phyloP scores from a whole-genome alignment of 2,329 filamentous ascomycete species.

The Ampelomyces quisqualis region DNA sequence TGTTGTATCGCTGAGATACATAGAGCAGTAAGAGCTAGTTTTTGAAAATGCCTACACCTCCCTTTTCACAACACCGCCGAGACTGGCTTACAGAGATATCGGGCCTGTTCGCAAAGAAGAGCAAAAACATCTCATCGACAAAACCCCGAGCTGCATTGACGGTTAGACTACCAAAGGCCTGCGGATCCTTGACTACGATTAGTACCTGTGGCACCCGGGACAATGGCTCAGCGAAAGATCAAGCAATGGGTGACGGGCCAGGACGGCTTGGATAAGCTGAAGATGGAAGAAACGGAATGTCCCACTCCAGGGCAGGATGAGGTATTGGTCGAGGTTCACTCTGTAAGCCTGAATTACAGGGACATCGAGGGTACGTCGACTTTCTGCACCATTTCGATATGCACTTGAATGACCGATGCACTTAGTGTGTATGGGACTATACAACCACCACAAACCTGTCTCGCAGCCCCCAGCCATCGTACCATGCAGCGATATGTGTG shows the following conservation, averaged over 20 bases:
- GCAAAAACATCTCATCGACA: conserved; percentile 11
- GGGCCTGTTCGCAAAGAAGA: conserved; percentile 27
- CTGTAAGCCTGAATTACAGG: conserved; percentile 58
- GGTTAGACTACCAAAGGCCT: conserved; percentile 6
- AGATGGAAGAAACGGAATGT: conserved; percentile 36
- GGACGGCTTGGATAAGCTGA: conserved; percentile 47
- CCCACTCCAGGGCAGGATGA: conserved; percentile 44
- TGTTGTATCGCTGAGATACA: conserved; percentile 4
- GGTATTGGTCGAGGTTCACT: conserved; percentile 54
- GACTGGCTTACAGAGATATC: conserved; percentile 40
- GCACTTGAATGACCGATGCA: conserved; percentile 1
- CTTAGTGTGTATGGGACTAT: conserved; percentile 64
- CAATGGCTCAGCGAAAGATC: conserved; percentile 32
- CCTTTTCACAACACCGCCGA: conserved; percentile 39
- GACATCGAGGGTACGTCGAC: conserved; percentile 48
- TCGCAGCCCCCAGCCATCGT: conserved; percentile 51
- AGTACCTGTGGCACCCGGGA: conserved; percentile 16
- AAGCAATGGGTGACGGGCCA: conserved; percentile 48
- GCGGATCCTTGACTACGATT: conserved; percentile 7
- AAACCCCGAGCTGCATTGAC: conserved; percentile 9
- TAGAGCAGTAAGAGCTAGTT: conserved; percentile 3
- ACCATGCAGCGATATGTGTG: conserved; percentile 71
- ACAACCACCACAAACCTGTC: conserved; percentile 64
- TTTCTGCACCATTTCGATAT: not conserved
- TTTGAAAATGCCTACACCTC: conserved; percentile 37